Base-by-base conservation (phyloP, 108 stramenopile genomes). In the Nitzschia palea region DNA sequence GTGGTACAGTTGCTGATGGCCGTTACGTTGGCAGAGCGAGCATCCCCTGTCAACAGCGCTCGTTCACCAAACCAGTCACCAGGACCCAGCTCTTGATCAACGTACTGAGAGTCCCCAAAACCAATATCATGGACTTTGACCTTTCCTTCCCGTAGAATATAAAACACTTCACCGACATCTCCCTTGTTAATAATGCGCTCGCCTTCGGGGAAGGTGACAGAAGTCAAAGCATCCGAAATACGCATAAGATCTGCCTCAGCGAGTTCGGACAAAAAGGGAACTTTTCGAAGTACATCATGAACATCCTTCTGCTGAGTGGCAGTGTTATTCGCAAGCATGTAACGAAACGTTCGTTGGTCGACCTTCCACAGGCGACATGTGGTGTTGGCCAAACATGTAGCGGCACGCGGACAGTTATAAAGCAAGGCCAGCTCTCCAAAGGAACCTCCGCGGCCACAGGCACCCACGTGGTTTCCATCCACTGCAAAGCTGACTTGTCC, bases 1-100 rank as follows among this genome's bases (percentile, higher is more conserved):
- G 83, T 85, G 8, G 86, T 83, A 71, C 84, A 88, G 18, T 80
- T 71, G 50, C 62, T 74, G 42, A 86, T 70, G 22, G 90, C 80
- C 18, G 89, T 87, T 32, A 88, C 74, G 69, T 91, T 89, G 33
- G 93, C 93, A n/a, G 80, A 77, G 59, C 97, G 92, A 0, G 96
- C 95, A 61, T 97, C 97, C 36, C 97, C 96, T 8, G 95, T 96
- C 45, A 98, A 85, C 23, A 99, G 82, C 27, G 98, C 98, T 29
- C 95, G 86, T 70, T 99, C 97, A 27, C 98, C 98, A 68, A 98
- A 98, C 73, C 82, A 96, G 68, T 97, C 95, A 29, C 98, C 96
- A 22, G 89, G 79, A 61, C 89, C 71, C 65, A 88, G 57, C 71
- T 85, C 64, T 76, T 86, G 74, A 81, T 93, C 74, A 35, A 88